Conservation (phyloP, 75 land plant species). For the Pinus tabuliformis region DNA sequence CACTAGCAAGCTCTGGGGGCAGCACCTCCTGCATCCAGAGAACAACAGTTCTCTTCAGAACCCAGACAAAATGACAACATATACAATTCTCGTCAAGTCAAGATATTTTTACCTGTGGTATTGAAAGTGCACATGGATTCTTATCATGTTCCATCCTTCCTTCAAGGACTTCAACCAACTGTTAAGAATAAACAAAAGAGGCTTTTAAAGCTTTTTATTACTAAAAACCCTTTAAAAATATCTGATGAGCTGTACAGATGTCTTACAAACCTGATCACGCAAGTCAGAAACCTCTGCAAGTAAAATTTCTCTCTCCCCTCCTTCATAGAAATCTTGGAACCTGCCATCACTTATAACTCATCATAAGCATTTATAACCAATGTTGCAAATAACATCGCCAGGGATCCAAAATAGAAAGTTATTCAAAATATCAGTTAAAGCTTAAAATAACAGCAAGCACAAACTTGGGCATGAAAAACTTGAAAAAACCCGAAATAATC, state of each 20-base stretch:
- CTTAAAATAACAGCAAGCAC: too few species aligned
- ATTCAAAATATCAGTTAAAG: too few species aligned
- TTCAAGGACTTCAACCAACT: conserved; percentile 55
- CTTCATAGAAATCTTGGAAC: conserved; percentile 81
- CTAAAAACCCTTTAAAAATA: neutral
- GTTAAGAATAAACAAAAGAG: conserved; percentile 16
- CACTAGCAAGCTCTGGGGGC: conserved; percentile 20
- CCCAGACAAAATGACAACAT: neutral
- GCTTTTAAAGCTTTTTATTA: neutral
- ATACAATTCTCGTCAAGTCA: neutral
- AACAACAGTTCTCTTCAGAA: neutral
- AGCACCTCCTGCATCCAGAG: conserved; percentile 17
- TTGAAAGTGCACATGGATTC: neutral
- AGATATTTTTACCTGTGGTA: conserved; percentile 32
- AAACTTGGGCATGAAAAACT: too few species aligned
- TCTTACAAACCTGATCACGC: conserved; percentile 60
- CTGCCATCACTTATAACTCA: conserved; percentile 21
- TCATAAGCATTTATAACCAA: neutral
- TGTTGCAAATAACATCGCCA: too few species aligned
- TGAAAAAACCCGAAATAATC: too few species aligned
- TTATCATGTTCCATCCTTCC: conserved; percentile 34
- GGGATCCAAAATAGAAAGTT: too few species aligned
- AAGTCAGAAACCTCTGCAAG: conserved; percentile 53
- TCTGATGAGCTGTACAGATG: neutral
- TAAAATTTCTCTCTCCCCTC: conserved; percentile 76